Percentiles rank a stretch among this genome's conserved stretches.
Evolutionary conservation across 441 rosid species (phyloP).

Genomic region (Erodium texanum): DNA sequence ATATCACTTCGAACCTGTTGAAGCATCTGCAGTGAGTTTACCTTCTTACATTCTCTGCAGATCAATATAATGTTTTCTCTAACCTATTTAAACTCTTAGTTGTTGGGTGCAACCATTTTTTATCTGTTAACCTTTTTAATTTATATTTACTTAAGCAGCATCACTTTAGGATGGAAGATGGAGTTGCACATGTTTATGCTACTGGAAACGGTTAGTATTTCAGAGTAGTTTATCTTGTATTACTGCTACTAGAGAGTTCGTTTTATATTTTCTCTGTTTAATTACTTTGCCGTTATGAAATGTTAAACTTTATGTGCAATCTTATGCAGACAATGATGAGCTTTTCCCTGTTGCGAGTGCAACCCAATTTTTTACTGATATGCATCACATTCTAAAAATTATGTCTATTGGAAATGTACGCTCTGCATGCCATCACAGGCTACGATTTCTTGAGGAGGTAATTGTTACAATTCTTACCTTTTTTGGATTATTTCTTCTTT

Average conservation of each 20-base stretch:
- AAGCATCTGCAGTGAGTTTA: slow-evolving; percentile 44
- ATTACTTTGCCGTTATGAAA: slow-evolving; percentile 3
- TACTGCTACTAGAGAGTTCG: not conserved
- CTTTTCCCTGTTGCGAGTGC: slow-evolving; percentile 61
- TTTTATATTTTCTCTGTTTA: slow-evolving; percentile 2
- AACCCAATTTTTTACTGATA: slow-evolving; percentile 56
- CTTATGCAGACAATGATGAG: slow-evolving; percentile 36
- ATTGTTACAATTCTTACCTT: not conserved
- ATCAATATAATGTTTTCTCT: not conserved
- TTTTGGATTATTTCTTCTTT: not conserved
- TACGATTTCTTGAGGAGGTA: slow-evolving; percentile 62
- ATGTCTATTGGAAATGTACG: slow-evolving; percentile 63
- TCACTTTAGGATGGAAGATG: slow-evolving; percentile 56
- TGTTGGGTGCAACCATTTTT: not conserved
- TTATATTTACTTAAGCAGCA: slow-evolving; percentile 35
- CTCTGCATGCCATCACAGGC: slow-evolving; percentile 53
- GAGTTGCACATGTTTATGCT: slow-evolving; percentile 56
- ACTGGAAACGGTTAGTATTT: slow-evolving; percentile 35
- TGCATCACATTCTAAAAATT: slow-evolving; percentile 49
- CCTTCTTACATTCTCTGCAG: not conserved
- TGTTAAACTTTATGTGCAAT: slow-evolving; percentile 8
- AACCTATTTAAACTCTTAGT: not conserved
- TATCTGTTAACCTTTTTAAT: not conserved
- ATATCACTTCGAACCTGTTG: slow-evolving; percentile 39
- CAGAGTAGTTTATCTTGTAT: not conserved